Base-by-base conservation (phyloP, 768 basidiomycete genomes). In the Xerocomus brunneocitrinus region DNA sequence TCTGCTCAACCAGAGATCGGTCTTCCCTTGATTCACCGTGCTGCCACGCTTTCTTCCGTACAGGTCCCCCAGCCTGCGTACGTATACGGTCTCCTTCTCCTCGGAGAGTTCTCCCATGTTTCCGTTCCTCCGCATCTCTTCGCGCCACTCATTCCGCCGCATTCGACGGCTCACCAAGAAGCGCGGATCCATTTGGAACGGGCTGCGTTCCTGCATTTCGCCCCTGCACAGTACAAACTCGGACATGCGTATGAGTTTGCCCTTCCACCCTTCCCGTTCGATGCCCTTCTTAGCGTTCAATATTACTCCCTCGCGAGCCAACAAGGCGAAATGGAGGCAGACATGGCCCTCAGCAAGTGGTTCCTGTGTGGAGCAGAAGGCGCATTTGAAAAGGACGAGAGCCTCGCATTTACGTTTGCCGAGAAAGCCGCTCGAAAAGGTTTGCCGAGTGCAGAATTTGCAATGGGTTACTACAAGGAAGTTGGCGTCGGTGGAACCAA, bases 271-370 rank as follows among this genome's bases (percentile, higher is more conserved):
- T 91, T 87, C 74, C 77, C 84, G 0, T 97, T 92, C 69, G 95
- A 98, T 64, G 84, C 95, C 0, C 75, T 95, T 16, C 74, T 95
- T 35, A 87, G 84, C 50, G 93, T 98, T 22, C 91, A 95, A 66
- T 98, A 91, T 66, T 98, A 98, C 69, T 78, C 76, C 8, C 74
- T 89, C 12, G 91, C 90, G 0, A 86, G 83, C 52, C 87, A 95
- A 69, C 82, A 87, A 54, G 90, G 91, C 32, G 91, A 97, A 68
- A 77, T 80, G 24, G 94, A 98, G 67, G 95, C 95, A 0, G 93
- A 98, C 66, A 95, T 98, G 93, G 95, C 93, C 3, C 78, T 98
- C 49, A 86, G 83, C 69, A 98, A 97, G 71, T 98, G 95, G 95
- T 98, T 97, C 75, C 73, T 98, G 46, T 95, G 93, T 65, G 95